phyloP scores from a whole-genome alignment of 139 green algal genomes.

The Cymbomonas tetramitiformis region DNA sequence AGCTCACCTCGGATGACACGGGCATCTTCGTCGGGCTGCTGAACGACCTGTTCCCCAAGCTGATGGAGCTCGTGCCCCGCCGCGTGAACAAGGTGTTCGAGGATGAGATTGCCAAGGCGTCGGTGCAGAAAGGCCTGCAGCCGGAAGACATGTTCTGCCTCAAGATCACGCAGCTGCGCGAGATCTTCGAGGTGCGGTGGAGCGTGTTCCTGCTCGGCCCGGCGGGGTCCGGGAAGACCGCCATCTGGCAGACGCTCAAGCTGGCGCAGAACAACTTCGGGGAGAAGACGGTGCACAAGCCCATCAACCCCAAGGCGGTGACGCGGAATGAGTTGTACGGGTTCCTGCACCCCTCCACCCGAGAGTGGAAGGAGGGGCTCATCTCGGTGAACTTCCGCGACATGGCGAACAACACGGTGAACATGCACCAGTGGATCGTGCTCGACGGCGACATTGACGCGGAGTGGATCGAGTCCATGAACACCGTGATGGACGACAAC shows the following conservation, averaged over 20 bases:
- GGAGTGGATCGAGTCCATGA: constrained; percentile 81
- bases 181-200: constrained; percentile 61
- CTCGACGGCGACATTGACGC: constrained; percentile 88
- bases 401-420: constrained; percentile 62
- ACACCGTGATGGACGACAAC: constrained; percentile 85
- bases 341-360: constrained; percentile 61
- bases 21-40: constrained; percentile 82
- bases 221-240: constrained; percentile 76
- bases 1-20: constrained; percentile 74
- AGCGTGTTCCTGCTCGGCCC: constrained; percentile 80
- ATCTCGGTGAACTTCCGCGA: constrained; percentile 70
- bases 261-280: constrained; percentile 52
- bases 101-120: constrained; percentile 42
- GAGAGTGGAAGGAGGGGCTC: constrained; percentile 88
- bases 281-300: constrained; percentile 57
- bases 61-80: constrained; percentile 58
- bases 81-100: constrained; percentile 62
- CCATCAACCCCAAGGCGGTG: constrained; percentile 76
- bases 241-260: constrained; percentile 76
- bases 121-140: constrained; percentile 63
- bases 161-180: constrained; percentile 72
- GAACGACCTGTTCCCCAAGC: constrained; percentile 81
- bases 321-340: constrained; percentile 86
- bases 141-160: constrained; percentile 71
- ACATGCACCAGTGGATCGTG: constrained; percentile 88